Conservation (phyloP, 208 protist species). For the Leishmania martiniquensis region DNA sequence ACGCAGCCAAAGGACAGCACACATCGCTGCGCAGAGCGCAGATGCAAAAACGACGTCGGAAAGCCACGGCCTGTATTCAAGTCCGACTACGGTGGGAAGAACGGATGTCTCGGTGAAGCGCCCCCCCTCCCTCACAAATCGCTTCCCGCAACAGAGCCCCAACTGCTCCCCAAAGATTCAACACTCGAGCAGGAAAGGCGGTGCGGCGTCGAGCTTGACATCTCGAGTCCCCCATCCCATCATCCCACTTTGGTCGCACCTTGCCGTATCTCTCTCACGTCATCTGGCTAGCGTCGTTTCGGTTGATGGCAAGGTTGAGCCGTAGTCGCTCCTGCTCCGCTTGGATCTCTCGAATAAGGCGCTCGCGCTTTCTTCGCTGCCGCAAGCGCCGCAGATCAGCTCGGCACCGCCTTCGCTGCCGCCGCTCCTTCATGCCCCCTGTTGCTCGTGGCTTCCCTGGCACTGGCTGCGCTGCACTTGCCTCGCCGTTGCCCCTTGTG, state of each 20-base stretch:
- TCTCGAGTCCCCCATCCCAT: neutral
- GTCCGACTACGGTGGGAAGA: neutral
- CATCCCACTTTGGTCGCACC: no score
- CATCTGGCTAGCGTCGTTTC: constrained; percentile 39
- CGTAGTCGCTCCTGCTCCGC: constrained; percentile 78
- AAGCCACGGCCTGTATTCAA: neutral
- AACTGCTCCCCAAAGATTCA: neutral
- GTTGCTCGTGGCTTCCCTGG: neutral
- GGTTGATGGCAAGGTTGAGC: constrained; percentile 59
- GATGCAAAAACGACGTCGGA: neutral
- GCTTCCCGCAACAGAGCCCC: neutral
- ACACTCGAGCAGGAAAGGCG: neutral
- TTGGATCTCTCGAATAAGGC: constrained; percentile 72
- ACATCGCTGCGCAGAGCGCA: neutral
- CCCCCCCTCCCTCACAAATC: neutral
- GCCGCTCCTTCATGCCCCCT: neutral
- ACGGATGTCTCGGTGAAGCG: no score
- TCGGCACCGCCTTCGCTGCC: constrained; percentile 6
- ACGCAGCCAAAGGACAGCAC: neutral
- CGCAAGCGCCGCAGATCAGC: constrained; percentile 23
- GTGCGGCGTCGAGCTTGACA: neutral
- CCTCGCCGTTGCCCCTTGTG: neutral
- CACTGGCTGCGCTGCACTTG: neutral
- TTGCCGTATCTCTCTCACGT: constrained; percentile 1
- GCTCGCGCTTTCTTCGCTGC: constrained; percentile 35